Conservation (phyloP, 2,329 filamentous ascomycete species). For the Cytospora piceicola region DNA sequence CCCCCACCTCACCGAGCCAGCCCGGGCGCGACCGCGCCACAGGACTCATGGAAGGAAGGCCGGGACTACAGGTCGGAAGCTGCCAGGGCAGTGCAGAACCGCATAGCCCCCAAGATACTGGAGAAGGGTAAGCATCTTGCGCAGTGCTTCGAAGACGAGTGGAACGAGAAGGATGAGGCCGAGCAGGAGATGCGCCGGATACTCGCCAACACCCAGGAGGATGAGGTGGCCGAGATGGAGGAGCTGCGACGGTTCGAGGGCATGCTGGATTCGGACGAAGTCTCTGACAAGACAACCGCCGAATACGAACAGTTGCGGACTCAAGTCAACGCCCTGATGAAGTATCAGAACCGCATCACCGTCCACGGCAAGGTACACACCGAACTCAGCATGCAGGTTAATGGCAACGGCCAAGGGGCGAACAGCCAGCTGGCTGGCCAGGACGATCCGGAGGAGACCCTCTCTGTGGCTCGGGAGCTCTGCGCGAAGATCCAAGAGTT, state of each 20-base stretch:
- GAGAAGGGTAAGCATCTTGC: conserved; percentile 75
- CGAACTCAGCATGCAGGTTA: conserved; percentile 51
- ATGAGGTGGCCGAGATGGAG: conserved; percentile 65
- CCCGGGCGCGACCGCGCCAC: conserved; percentile 57
- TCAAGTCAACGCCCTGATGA: conserved; percentile 41
- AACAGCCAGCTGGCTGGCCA: conserved; percentile 34
- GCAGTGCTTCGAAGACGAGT: conserved; percentile 73
- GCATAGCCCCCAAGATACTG: conserved; percentile 69
- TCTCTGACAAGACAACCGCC: conserved; percentile 52
- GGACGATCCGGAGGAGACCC: conserved; percentile 57
- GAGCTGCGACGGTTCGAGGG: conserved; percentile 51
- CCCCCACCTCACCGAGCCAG: conserved; percentile 61
- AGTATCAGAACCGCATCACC: conserved; percentile 57
- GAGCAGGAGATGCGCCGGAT: conserved; percentile 70
- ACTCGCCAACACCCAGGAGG: conserved; percentile 68
- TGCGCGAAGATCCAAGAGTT: conserved; percentile 62
- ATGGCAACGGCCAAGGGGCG: conserved; percentile 46
- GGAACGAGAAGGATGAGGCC: conserved; percentile 72
- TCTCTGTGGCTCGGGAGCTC: conserved; percentile 62
- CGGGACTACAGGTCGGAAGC: conserved; percentile 54
- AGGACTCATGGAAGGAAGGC: conserved; percentile 35
- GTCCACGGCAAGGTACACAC: conserved; percentile 57
- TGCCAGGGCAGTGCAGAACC: conserved; percentile 70
- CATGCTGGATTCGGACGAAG: conserved; percentile 59
- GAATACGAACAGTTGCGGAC: conserved; percentile 53